phyloP scores from a whole-genome alignment of 257 asterid species.

The Solanum chilense region DNA sequence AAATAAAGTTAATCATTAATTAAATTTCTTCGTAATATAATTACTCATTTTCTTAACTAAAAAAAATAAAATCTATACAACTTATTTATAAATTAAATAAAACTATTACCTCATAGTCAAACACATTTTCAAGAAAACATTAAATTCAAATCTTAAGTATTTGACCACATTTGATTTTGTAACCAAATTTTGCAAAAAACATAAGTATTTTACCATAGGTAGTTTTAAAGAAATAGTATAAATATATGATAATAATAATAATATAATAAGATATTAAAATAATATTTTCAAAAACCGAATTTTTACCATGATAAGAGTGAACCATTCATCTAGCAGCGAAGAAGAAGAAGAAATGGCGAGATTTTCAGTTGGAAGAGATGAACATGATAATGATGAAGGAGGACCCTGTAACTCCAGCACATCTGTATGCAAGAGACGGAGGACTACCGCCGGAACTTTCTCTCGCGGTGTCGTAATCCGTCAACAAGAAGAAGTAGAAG shows the following conservation, averaged over 20 bases:
- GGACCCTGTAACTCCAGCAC: not conserved
- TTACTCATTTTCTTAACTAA: no score
- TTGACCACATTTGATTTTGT: not conserved
- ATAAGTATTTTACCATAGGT: not conserved
- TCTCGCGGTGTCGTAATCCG: not conserved
- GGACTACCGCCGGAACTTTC: not conserved
- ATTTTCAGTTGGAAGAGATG: conserved; percentile 31
- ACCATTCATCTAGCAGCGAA: not conserved
- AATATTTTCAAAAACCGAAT: no score
- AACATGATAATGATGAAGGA: conserved; percentile 1
- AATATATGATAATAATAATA: no score
- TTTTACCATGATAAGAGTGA: not conserved
- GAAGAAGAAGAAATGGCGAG: conserved; percentile 26
- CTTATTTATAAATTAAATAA: no score
- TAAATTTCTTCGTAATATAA: no score
- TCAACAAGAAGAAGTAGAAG: not conserved
- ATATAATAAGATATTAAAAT: no score
- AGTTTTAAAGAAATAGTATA: not conserved
- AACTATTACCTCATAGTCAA: no score
- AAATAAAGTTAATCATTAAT: no score
- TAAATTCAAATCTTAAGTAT: no score
- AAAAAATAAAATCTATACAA: no score
- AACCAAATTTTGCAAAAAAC: not conserved
- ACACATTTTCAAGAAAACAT: no score
- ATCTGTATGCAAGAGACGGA: not conserved